Conservation (phyloP, 2,329 filamentous ascomycete species). For the Paecilomyces formosus region DNA sequence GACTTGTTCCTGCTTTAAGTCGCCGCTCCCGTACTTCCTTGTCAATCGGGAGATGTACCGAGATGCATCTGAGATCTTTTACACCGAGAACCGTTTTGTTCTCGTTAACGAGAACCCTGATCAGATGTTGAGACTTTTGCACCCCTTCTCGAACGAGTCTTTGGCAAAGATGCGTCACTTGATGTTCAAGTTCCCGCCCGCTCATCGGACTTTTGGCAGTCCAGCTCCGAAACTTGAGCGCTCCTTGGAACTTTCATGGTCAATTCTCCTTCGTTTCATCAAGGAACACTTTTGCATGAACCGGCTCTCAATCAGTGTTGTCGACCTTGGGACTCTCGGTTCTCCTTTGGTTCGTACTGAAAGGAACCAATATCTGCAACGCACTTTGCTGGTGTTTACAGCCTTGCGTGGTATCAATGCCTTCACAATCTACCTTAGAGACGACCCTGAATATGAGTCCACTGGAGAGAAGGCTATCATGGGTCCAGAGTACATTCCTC, state of each 20-base stretch:
- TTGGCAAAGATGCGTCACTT: slow-evolving; percentile 13
- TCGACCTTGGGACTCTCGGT: slow-evolving; percentile 11
- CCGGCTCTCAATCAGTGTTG: slow-evolving; percentile 12
- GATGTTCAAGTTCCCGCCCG: slow-evolving; percentile 13
- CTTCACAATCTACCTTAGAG: slow-evolving; percentile 12
- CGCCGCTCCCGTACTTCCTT: slow-evolving; percentile 17
- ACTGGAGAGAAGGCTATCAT: slow-evolving; percentile 10
- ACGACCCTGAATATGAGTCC: slow-evolving; percentile 12
- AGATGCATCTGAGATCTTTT: slow-evolving; percentile 14
- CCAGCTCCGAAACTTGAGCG: slow-evolving; percentile 5
- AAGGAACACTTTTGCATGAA: slow-evolving; percentile 17
- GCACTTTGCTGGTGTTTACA: slow-evolving; percentile 11
- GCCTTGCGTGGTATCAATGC: slow-evolving; percentile 12
- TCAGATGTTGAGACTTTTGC: slow-evolving; percentile 12
- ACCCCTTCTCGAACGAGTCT: slow-evolving; percentile 11
- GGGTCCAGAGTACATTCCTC: slow-evolving; percentile 1
- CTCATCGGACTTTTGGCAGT: slow-evolving; percentile 4
- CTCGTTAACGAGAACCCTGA: slow-evolving; percentile 16
- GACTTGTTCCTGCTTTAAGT: slow-evolving; percentile 15
- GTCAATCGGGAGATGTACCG: slow-evolving; percentile 15
- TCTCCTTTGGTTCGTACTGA: not conserved
- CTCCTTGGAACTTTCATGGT: slow-evolving; percentile 11
- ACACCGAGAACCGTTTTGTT: slow-evolving; percentile 12
- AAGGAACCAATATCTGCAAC: slow-evolving; percentile 10
- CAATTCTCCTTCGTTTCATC: slow-evolving; percentile 19